Percentiles rank a stretch among this genome's conserved stretches.
Conservation (phyloP, 306 rosid genomes). For the Acmispon strigosus region DNA sequence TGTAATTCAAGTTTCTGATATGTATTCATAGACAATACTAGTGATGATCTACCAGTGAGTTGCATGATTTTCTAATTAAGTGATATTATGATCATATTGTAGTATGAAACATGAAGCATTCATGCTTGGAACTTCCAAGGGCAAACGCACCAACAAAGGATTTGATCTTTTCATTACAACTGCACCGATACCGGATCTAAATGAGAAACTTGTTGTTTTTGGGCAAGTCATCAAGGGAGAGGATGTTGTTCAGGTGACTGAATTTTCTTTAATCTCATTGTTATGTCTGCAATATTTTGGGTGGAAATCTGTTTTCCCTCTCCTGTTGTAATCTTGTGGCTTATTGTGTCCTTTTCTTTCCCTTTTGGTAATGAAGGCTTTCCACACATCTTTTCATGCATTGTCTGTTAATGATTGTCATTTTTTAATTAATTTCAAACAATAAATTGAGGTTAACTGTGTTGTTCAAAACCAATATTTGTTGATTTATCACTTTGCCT, state of each 20-base stretch:
- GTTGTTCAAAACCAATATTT: not conserved
- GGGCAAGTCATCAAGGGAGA: constrained; percentile 91
- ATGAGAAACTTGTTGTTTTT: constrained; percentile 75
- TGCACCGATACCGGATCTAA: constrained; percentile 93
- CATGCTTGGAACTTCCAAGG: constrained; percentile 89
- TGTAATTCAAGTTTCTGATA: not conserved
- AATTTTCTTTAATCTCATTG: constrained; percentile 1
- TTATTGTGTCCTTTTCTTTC: not conserved
- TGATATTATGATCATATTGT: constrained; percentile 2
- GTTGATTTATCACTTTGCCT: not conserved
- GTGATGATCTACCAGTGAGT: not conserved
- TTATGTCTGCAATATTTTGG: not conserved
- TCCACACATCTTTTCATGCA: not conserved
- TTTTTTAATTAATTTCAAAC: not conserved
- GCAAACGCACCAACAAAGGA: constrained; percentile 50
- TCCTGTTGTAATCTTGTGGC: not conserved
- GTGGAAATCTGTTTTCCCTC: not conserved
- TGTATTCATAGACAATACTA: not conserved
- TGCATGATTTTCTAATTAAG: constrained; percentile 14
- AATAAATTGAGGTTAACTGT: not conserved
- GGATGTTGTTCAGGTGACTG: constrained; percentile 91
- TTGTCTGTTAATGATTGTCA: not conserved
- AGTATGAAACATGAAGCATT: constrained; percentile 93
- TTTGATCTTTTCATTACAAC: constrained; percentile 94
- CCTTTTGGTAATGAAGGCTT: not conserved